Percentiles rank a stretch among this genome's conserved stretches.
Conservation (phyloP, 495 filamentous ascomycete genomes). For the Penicillium turbatum region DNA sequence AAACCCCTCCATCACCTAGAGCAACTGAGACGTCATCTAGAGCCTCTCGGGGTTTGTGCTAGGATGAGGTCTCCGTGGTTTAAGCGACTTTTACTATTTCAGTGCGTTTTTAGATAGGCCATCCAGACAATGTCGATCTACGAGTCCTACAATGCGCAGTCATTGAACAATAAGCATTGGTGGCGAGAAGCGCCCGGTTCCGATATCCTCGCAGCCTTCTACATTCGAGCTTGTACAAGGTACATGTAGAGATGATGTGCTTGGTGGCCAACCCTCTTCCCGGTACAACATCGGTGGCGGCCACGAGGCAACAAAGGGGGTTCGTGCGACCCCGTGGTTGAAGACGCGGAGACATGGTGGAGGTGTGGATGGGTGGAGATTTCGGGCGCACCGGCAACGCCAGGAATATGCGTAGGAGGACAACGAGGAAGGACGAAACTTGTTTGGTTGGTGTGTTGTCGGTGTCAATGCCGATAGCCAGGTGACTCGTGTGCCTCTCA, state of each 20-base stretch:
- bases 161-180: background rate
- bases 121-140: background rate
- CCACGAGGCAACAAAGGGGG: slow-evolving; percentile 3
- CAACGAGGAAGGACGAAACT: background rate
- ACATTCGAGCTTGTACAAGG: no score
- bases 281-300: slow-evolving; percentile 2
- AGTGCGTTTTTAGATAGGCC: background rate
- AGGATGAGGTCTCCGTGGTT: background rate
- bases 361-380: slow-evolving; percentile 5
- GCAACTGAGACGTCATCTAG: background rate
- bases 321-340: background rate
- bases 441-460: background rate
- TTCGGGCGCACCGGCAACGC: slow-evolving; percentile 5
- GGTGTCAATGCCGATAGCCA: background rate
- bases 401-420: background rate
- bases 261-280: no score
- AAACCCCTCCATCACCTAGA: background rate
- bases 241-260: no score
- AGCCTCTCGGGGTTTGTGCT: background rate
- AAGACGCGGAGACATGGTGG: slow-evolving; percentile 3
- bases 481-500: background rate
- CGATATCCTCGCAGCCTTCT: background rate
- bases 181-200: background rate
- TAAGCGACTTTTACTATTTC: background rate
- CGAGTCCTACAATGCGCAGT: background rate